Conservation (phyloP, 177 flowering plant genomes). For the Vitis hybrid region DNA sequence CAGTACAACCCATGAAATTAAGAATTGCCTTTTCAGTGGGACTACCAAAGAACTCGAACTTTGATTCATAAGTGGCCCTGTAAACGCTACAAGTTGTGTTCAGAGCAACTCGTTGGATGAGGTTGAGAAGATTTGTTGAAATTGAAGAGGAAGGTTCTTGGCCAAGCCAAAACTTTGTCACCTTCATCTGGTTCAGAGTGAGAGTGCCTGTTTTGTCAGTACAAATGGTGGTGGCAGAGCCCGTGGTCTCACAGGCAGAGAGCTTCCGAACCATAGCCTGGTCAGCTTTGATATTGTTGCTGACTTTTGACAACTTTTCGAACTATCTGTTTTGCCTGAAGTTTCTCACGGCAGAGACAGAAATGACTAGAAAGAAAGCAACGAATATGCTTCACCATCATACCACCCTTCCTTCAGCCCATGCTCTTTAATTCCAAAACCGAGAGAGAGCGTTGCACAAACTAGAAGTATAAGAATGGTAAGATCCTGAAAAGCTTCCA, state of each 20-base stretch:
- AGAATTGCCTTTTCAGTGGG: slow-evolving; percentile 56
- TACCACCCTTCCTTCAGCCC: background rate
- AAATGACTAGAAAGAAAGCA: background rate
- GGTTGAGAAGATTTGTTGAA: slow-evolving; percentile 22
- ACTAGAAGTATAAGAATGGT: no score
- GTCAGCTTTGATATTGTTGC: slow-evolving; percentile 10
- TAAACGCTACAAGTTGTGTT: slow-evolving; percentile 63
- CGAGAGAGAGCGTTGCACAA: no score
- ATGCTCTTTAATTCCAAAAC: no score
- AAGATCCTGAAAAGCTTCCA: no score
- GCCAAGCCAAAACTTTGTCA: slow-evolving; percentile 42
- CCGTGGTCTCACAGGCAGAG: slow-evolving; percentile 52
- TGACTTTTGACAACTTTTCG: no score
- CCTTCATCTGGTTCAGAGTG: slow-evolving; percentile 43
- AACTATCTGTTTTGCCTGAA: background rate
- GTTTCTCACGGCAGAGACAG: background rate
- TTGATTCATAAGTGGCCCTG: slow-evolving; percentile 18
- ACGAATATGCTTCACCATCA: background rate
- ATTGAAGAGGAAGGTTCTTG: slow-evolving; percentile 15
- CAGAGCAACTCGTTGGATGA: slow-evolving; percentile 47
- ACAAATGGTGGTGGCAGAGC: slow-evolving; percentile 45
- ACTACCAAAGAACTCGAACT: slow-evolving; percentile 48
- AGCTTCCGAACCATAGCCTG: slow-evolving; percentile 48
- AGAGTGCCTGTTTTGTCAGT: slow-evolving; percentile 52
- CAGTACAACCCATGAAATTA: slow-evolving; percentile 35